A percentile compares a stretch with the other conserved stretches of the same genome.
These are phyloP conservation scores for Epithele typhae DNA, from an alignment of 768 basidiomycete species.

Conservation along the genomic window DNA sequence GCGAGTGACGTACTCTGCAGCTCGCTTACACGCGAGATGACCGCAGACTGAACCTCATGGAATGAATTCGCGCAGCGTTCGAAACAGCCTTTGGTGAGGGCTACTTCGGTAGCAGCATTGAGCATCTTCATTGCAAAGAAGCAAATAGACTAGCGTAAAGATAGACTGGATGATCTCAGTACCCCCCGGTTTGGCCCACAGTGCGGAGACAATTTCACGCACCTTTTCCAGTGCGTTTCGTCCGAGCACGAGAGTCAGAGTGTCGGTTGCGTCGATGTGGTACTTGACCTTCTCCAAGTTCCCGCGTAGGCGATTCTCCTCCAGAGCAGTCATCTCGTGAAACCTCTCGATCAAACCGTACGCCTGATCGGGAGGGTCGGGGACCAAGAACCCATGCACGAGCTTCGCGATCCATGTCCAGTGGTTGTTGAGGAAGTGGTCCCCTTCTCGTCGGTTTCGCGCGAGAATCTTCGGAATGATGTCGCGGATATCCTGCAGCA, in stretches of 20 bases:
- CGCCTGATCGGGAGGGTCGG: too few species aligned
- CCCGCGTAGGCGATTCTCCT: slow-evolving; percentile 21
- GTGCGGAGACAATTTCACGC: neutral
- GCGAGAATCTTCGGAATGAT: slow-evolving; percentile 1
- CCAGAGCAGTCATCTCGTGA: slow-evolving; percentile 17
- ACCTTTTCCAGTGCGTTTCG: slow-evolving; percentile 27
- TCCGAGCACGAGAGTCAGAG: slow-evolving; percentile 24
- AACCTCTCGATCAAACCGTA: slow-evolving; percentile 16
- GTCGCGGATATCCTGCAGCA: slow-evolving; percentile 10
- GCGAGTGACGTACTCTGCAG: too few species aligned
- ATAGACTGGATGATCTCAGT: neutral
- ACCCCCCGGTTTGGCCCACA: neutral
- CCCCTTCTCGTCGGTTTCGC: too few species aligned
- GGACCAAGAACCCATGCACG: too few species aligned
- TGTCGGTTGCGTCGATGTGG: slow-evolving; percentile 26
- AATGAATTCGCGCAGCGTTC: too few species aligned
- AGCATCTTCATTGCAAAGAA: too few species aligned
- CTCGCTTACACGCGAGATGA: too few species aligned
- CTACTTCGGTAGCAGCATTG: too few species aligned
- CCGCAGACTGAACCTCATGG: too few species aligned
- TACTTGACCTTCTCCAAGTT: slow-evolving; percentile 24
- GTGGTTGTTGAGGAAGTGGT: slow-evolving; percentile 23
- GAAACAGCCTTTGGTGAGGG: too few species aligned
- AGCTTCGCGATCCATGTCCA: slow-evolving; percentile 9
- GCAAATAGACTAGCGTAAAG: too few species aligned